Conservation (phyloP, 2,329 filamentous ascomycete species). For the Trichoderma lentiforme region DNA sequence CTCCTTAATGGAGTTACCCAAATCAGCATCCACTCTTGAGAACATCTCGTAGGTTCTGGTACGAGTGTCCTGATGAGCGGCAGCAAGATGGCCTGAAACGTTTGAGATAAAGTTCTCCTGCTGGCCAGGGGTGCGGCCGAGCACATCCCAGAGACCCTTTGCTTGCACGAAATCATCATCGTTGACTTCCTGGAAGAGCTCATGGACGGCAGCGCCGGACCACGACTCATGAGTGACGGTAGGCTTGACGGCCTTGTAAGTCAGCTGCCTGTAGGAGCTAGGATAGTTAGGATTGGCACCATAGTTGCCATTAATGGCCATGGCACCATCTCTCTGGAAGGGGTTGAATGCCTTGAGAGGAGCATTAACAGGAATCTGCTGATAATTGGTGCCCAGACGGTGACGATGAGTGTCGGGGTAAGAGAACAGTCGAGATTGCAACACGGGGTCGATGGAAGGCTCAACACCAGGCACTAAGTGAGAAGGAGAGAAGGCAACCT, state of each 20-base stretch:
- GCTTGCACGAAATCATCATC: conserved; percentile 51
- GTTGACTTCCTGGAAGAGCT: conserved; percentile 43
- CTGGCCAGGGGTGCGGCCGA: conserved; percentile 50
- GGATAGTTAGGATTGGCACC: conserved; percentile 58
- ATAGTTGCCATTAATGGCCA: conserved; percentile 66
- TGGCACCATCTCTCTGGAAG: conserved; percentile 69
- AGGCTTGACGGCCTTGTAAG: conserved; percentile 41
- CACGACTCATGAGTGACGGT: conserved; percentile 46
- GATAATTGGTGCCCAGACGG: conserved; percentile 61
- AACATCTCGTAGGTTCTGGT: conserved; percentile 62
- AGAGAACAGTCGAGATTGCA: conserved; percentile 58
- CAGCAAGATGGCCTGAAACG: conserved; percentile 54
- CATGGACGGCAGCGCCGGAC: conserved; percentile 43
- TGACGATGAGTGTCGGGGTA: conserved; percentile 63
- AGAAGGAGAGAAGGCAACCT: conserved; percentile 63
- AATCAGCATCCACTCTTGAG: conserved; percentile 48
- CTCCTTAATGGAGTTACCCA: conserved; percentile 51
- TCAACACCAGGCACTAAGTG: conserved; percentile 63
- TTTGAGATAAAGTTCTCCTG: conserved; percentile 61
- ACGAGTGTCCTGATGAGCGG: conserved; percentile 52
- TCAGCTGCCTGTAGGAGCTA: conserved; percentile 45
- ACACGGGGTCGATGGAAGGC: conserved; percentile 59
- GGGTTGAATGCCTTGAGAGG: conserved; percentile 58
- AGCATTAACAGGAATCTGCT: conserved; percentile 61
- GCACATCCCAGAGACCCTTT: conserved; percentile 46